Conservation (phyloP, 2,329 filamentous ascomycete species). For the Stagonosporopsis tanaceti region DNA sequence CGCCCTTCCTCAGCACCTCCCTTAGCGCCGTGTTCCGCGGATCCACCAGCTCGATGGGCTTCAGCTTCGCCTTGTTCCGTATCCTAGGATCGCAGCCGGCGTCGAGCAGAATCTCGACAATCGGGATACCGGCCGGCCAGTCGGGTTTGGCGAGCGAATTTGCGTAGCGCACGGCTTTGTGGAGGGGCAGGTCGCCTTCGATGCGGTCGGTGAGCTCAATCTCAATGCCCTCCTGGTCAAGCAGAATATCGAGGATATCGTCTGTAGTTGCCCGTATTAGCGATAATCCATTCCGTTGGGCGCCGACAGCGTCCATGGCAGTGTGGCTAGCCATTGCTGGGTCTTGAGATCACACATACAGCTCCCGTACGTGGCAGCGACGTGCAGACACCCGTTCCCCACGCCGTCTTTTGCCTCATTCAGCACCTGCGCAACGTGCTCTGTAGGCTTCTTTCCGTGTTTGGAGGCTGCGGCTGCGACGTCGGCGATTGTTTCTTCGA, state of each 20-base stretch:
- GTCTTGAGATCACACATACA: slow-evolving; percentile 64
- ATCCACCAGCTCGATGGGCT: slow-evolving; percentile 75
- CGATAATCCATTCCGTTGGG: background rate
- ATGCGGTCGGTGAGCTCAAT: slow-evolving; percentile 78
- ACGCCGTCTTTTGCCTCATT: slow-evolving; percentile 86
- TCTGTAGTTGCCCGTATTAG: slow-evolving; percentile 56
- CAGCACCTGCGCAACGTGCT: slow-evolving; percentile 76
- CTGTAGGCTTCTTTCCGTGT: slow-evolving; percentile 60
- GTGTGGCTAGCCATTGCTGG: background rate
- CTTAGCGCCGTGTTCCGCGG: slow-evolving; percentile 70
- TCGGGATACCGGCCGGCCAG: slow-evolving; percentile 70
- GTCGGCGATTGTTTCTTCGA: slow-evolving; percentile 73
- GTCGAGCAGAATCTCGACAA: slow-evolving; percentile 83
- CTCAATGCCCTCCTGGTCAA: slow-evolving; percentile 85
- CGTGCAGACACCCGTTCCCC: slow-evolving; percentile 88
- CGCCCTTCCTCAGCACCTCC: slow-evolving; percentile 72
- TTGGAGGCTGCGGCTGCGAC: slow-evolving; percentile 56
- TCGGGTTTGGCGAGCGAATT: slow-evolving; percentile 72
- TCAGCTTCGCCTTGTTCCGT: slow-evolving; percentile 77
- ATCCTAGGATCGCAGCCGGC: slow-evolving; percentile 72
- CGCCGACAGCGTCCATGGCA: background rate
- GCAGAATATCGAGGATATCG: slow-evolving; percentile 81
- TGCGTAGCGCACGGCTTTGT: slow-evolving; percentile 79
- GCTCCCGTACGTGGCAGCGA: slow-evolving; percentile 85
- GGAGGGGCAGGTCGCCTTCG: slow-evolving; percentile 80